phyloP scores from a whole-genome alignment of 345 rosid species.

The Orychophragmus violaceus region DNA sequence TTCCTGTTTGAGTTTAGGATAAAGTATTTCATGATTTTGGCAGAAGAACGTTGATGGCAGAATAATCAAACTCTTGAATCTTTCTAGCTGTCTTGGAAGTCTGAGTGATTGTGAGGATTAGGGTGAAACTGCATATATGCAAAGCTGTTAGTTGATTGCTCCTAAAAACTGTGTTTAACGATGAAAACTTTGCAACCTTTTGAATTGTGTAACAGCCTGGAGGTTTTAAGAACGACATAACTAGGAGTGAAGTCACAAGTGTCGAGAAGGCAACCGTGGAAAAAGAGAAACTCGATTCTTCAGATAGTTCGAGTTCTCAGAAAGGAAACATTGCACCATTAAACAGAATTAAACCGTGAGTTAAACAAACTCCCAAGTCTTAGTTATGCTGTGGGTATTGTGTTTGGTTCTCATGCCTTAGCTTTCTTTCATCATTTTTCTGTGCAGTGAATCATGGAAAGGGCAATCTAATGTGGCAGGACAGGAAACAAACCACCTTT shows the following conservation, averaged over 20 bases:
- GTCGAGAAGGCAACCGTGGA: slow-evolving; percentile 15
- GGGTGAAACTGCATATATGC: background rate
- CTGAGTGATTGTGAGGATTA: background rate
- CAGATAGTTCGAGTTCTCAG: slow-evolving; percentile 23
- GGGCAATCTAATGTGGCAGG: slow-evolving; percentile 33
- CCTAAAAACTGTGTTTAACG: background rate
- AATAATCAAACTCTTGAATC: background rate
- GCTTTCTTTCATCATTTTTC: background rate
- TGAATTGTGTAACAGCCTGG: slow-evolving; percentile 34
- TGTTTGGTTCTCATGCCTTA: background rate
- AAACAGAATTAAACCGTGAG: slow-evolving; percentile 82
- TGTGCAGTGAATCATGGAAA: slow-evolving; percentile 73
- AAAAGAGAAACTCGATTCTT: slow-evolving; percentile 26
- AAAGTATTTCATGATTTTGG: background rate
- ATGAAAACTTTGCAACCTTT: slow-evolving; percentile 1
- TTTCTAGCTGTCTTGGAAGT: background rate
- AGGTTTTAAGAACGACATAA: slow-evolving; percentile 16
- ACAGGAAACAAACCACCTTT: slow-evolving; percentile 44
- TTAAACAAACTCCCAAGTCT: background rate
- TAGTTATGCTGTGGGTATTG: background rate
- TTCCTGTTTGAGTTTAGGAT: background rate
- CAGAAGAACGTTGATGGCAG: background rate
- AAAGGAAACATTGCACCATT: slow-evolving; percentile 44
- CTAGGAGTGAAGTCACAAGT: slow-evolving; percentile 5
- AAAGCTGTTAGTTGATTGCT: background rate